Evolutionary conservation across 1,284 basidiomycete species (phyloP).

Genomic region (Xerocomus cyaneibrunnescens): DNA sequence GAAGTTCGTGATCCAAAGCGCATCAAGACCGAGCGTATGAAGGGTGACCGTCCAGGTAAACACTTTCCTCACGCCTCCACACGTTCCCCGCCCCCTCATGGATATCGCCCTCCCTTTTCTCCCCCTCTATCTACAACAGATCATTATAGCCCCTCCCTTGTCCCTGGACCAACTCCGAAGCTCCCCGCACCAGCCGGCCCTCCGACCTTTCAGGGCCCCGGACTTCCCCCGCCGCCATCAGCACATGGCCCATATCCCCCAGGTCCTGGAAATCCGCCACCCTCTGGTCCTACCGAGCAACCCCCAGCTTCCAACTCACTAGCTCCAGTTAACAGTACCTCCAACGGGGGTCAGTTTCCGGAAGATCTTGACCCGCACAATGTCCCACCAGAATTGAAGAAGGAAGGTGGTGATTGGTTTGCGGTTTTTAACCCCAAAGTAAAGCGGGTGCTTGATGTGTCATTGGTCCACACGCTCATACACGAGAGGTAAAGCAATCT

Average conservation of each 20-base stretch:
- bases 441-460: slow-evolving; percentile 84
- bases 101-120: slow-evolving; percentile 26
- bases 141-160: slow-evolving; percentile 38
- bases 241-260: slow-evolving; percentile 38
- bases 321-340: slow-evolving; percentile 27
- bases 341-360: slow-evolving; percentile 39
- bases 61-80: slow-evolving; percentile 22
- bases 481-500: slow-evolving; percentile 80
- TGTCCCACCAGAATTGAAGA: slow-evolving; percentile 57
- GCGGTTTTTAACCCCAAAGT: slow-evolving; percentile 90
- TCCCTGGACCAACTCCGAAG: slow-evolving; percentile 35
- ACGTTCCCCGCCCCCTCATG: slow-evolving; percentile 32
- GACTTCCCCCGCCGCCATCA: slow-evolving; percentile 37
- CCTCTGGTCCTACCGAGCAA: slow-evolving; percentile 30
- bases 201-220: slow-evolving; percentile 39
- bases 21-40: slow-evolving; percentile 46
- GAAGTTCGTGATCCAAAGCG: slow-evolving; percentile 46
- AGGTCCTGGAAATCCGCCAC: slow-evolving; percentile 33
- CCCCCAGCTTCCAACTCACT: slow-evolving; percentile 24
- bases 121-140: slow-evolving; percentile 27
- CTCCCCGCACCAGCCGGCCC: slow-evolving; percentile 33
- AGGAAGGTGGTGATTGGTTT: slow-evolving; percentile 93
- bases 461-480: slow-evolving; percentile 84
- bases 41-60: slow-evolving; percentile 42
- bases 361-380: slow-evolving; percentile 49